Evolutionary conservation across 2,329 filamentous ascomycete genomes (phyloP).

Genomic region (Magnaporthiopsis rhizophila): DNA sequence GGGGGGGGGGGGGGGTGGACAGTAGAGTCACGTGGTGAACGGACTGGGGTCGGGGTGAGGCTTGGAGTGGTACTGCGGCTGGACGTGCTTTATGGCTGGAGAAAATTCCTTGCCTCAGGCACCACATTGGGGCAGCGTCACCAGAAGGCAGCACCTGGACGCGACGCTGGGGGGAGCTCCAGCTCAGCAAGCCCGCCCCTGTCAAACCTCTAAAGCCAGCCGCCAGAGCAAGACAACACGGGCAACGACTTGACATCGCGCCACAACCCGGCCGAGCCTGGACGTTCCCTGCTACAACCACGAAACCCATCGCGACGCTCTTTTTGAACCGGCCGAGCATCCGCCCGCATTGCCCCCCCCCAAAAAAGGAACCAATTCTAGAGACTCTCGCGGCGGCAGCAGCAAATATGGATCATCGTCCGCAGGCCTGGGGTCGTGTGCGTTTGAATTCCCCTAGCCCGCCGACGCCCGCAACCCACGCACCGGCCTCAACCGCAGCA

Average conservation of each 20-base stretch:
- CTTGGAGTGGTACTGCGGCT: no score
- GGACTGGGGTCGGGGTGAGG: no score
- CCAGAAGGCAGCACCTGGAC: slow-evolving; percentile 3
- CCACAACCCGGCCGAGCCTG: neutral
- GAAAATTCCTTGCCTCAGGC: neutral
- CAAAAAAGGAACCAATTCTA: neutral
- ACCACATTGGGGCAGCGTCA: neutral
- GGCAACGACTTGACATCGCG: neutral
- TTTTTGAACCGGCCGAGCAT: neutral
- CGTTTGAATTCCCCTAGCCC: slow-evolving; percentile 23
- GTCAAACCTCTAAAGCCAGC: neutral
- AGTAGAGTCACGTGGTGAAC: neutral
- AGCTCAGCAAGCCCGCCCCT: neutral
- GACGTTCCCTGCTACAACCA: neutral
- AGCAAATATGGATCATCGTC: slow-evolving; percentile 58
- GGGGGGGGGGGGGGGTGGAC: no score
- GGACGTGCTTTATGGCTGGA: no score
- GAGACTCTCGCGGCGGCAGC: neutral
- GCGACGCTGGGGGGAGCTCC: slow-evolving; percentile 1
- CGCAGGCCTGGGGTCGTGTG: slow-evolving; percentile 67
- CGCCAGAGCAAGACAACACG: neutral
- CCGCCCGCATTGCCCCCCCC: neutral
- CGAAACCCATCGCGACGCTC: neutral
- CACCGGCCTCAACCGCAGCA: neutral
- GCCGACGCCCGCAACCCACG: slow-evolving; percentile 3